phyloP scores from a whole-genome alignment of 106 monocot species.

The Acorus calamus region DNA sequence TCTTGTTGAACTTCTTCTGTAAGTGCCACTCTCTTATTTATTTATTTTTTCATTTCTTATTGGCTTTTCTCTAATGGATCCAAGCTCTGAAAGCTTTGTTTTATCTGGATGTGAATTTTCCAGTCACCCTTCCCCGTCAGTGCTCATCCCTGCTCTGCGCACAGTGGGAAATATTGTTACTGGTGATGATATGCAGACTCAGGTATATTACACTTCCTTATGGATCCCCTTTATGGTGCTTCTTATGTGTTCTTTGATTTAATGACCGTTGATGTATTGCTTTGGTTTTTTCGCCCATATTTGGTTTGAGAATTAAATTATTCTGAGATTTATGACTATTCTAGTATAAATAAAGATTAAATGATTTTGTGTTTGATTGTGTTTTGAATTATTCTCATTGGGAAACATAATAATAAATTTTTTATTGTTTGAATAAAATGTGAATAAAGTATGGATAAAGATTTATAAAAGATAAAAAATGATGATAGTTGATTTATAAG shows the following conservation, averaged over 20 bases:
- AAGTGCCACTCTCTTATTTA: not conserved
- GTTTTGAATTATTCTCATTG: no score
- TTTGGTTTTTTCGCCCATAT: no score
- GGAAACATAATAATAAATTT: no score
- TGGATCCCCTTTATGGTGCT: not conserved
- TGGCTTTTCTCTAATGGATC: not conserved
- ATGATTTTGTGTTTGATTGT: no score
- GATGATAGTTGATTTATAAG: no score
- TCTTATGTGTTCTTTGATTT: not conserved
- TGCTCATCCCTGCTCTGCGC: constrained; percentile 50
- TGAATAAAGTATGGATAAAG: no score
- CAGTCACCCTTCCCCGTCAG: constrained; percentile 47
- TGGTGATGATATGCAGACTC: constrained; percentile 49
- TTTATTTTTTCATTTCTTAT: not conserved
- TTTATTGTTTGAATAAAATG: no score
- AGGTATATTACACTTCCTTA: constrained; percentile 20
- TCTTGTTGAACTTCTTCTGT: constrained; percentile 43
- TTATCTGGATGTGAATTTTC: not conserved
- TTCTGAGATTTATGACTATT: no score
- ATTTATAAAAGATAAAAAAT: no score
- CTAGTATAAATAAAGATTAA: no score
- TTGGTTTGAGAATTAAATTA: no score
- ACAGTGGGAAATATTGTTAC: constrained; percentile 14
- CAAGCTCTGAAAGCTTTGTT: not conserved
- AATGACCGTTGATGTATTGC: no score